Evolutionary conservation across 176 grass and related monocot genomes (phyloP).

Genomic region (Melocanna baccifera): DNA sequence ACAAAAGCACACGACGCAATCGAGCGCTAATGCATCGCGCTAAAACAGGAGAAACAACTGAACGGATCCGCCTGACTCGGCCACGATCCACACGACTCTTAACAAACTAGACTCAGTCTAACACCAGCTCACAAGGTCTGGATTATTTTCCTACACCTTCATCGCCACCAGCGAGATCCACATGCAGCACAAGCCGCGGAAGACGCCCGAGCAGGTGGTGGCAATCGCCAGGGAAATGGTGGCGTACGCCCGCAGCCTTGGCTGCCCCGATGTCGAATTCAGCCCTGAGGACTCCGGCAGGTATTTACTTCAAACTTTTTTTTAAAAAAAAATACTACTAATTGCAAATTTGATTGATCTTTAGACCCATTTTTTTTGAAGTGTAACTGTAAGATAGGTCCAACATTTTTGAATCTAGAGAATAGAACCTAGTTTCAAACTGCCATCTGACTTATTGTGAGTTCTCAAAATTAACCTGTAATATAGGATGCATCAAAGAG

Average conservation of each 20-base stretch:
- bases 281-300: constrained; percentile 93
- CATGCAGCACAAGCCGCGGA: constrained; percentile 71
- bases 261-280: constrained; percentile 83
- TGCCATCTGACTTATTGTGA: background rate
- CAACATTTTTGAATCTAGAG: background rate
- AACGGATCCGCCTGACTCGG: too few relatives aligned
- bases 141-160: too few relatives aligned
- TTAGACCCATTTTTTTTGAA: background rate
- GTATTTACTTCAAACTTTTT: constrained; percentile 21
- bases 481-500: background rate
- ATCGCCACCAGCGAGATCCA: constrained; percentile 94
- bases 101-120: too few relatives aligned
- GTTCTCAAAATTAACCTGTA: background rate
- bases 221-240: constrained; percentile 71
- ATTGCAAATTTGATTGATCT: background rate
- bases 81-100: too few relatives aligned
- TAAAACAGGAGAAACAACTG: too few relatives aligned
- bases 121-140: too few relatives aligned
- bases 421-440: background rate
- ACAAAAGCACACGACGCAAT: too few relatives aligned
- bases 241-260: constrained; percentile 75
- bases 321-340: background rate
- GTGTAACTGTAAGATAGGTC: background rate
- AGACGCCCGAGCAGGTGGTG: constrained; percentile 64
- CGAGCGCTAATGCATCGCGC: too few relatives aligned